Percentiles rank a stretch among this genome's conserved stretches.
Evolutionary conservation across 2,329 filamentous ascomycete species (phyloP).

Genomic region (Ophiostoma populinum): DNA sequence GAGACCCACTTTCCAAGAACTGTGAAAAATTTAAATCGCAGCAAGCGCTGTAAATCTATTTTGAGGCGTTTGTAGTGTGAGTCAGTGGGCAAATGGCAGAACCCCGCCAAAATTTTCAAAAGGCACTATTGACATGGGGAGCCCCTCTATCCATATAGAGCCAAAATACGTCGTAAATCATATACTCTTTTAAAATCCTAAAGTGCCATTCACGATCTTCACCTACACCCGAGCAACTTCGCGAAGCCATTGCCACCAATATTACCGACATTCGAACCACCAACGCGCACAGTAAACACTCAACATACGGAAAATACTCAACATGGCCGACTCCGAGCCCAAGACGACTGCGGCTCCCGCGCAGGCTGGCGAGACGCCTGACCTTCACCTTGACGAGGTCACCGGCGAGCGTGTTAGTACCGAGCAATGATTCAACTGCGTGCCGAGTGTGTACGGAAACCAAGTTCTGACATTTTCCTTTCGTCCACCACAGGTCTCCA

Average conservation of each 20-base stretch:
- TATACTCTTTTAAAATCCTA: conserved; percentile 1
- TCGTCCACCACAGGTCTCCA: conserved; percentile 35
- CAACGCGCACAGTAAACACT: no score
- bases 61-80: no score
- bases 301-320: not conserved
- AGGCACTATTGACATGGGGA: no score
- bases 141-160: conserved; percentile 5
- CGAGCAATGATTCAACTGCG: no score
- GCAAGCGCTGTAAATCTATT: no score
- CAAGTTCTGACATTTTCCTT: not conserved
- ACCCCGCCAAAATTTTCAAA: conserved; percentile 2
- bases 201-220: no score
- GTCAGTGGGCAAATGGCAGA: conserved; percentile 10
- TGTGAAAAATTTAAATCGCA: no score
- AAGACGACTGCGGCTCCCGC: conserved; percentile 4
- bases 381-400: conserved; percentile 72
- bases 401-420: conserved; percentile 50
- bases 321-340: conserved; percentile 10
- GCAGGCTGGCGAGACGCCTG: conserved; percentile 15
- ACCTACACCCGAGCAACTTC: no score
- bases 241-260: no score
- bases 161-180: not conserved
- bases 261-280: no score
- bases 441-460: not conserved
- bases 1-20: no score